Conservation (phyloP, 2,329 filamentous ascomycete genomes). For the Dichotomopilus funicola region DNA sequence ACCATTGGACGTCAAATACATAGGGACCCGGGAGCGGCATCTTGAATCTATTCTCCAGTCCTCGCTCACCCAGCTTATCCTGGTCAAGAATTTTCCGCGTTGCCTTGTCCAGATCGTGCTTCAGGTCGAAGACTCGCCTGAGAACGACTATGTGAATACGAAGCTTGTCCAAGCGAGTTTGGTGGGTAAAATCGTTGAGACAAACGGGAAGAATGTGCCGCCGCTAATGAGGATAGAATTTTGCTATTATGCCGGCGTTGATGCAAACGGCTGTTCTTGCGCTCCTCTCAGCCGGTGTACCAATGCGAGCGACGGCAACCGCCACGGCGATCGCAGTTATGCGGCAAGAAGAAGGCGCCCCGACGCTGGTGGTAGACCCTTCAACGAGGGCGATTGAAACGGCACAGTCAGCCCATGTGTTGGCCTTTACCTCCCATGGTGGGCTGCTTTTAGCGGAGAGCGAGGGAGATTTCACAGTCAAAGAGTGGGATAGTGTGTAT, state of each 20-base stretch:
- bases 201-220: not conserved
- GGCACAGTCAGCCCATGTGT: conserved; percentile 70
- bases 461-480: conserved; percentile 67
- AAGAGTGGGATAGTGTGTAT: conserved; percentile 68
- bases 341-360: conserved; percentile 32
- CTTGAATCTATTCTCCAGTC: conserved; percentile 70
- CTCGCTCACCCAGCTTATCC: conserved; percentile 66
- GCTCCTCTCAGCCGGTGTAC: conserved; percentile 75
- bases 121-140: conserved; percentile 65
- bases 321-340: conserved; percentile 58
- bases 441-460: conserved; percentile 75
- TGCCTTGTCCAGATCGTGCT: conserved; percentile 74
- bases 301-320: conserved; percentile 66
- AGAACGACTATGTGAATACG: conserved; percentile 57
- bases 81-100: conserved; percentile 68
- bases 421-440: conserved; percentile 70
- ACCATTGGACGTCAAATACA: conserved; percentile 17
- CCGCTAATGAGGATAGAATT: conserved; percentile 46
- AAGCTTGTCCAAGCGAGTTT: conserved; percentile 54
- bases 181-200: conserved; percentile 37
- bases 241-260: conserved; percentile 73
- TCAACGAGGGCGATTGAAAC: conserved; percentile 53
- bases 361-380: conserved; percentile 51
- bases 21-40: conserved; percentile 69
- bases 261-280: conserved; percentile 73